These are phyloP conservation scores for Trypanosoma theileri DNA, from an alignment of 208 protist genomes.

Conservation along the genomic window DNA sequence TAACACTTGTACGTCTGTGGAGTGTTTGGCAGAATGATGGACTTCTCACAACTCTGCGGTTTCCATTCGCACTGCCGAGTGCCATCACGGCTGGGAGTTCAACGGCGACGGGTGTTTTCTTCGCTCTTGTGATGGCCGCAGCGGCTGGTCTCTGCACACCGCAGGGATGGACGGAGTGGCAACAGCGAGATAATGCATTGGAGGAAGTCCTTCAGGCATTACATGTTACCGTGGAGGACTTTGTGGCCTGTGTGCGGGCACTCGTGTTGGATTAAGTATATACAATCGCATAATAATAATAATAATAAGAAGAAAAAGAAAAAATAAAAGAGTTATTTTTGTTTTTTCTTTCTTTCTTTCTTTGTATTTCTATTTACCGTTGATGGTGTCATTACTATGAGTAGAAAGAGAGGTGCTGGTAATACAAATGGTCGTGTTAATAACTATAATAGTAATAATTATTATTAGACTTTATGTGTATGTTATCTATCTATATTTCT, in stretches of 20 bases:
- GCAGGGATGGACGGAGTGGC: conserved; percentile 28
- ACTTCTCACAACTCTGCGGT: conserved; percentile 41
- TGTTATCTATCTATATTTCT: conserved; percentile 10
- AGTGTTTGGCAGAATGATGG: conserved; percentile 25
- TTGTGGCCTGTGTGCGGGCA: conserved; percentile 39
- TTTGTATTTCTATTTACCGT: neutral
- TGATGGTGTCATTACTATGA: no score
- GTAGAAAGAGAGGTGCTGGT: no score
- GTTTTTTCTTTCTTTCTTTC: neutral
- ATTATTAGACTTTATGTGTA: neutral
- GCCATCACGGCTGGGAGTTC: conserved; percentile 27
- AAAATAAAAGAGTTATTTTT: conserved; percentile 2
- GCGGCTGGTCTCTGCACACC: conserved; percentile 25
- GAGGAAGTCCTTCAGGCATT: conserved; percentile 48
- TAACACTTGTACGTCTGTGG: conserved; percentile 40
- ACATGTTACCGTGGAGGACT: conserved; percentile 35
- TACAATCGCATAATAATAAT: neutral
- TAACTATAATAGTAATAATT: neutral
- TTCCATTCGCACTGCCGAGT: conserved; percentile 56
- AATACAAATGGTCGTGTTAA: neutral
- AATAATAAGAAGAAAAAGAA: neutral
- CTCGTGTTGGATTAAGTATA: conserved; percentile 43
- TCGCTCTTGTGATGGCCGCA: conserved; percentile 43
- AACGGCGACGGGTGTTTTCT: conserved; percentile 36
- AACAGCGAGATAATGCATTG: conserved; percentile 29